Evolutionary conservation across 768 basidiomycete genomes (phyloP).

Genomic region (Rubroboletus pulcherrimus): DNA sequence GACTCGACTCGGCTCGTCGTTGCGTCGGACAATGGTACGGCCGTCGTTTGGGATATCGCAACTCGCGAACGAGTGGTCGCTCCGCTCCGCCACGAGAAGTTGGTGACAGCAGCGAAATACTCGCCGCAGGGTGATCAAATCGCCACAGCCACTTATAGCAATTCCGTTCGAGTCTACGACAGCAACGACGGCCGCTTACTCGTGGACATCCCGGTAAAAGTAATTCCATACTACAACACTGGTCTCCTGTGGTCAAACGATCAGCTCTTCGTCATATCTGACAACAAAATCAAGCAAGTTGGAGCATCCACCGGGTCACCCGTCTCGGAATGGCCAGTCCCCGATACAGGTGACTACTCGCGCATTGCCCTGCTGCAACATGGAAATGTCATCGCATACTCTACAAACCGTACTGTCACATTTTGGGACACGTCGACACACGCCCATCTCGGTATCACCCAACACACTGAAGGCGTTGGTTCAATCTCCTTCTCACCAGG

Average conservation of each 20-base stretch:
- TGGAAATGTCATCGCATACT: not conserved
- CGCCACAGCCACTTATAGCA: not conserved
- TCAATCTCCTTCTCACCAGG: too few relatives aligned
- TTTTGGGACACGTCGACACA: not conserved
- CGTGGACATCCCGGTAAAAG: not conserved
- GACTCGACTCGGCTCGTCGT: too few relatives aligned
- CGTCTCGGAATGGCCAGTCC: not conserved
- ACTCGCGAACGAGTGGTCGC: too few relatives aligned
- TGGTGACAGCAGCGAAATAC: not conserved
- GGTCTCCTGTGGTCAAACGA: slow-evolving; percentile 1
- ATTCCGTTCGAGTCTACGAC: not conserved
- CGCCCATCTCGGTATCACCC: not conserved
- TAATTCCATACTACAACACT: not conserved
- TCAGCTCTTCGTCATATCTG: not conserved
- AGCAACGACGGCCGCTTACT: not conserved
- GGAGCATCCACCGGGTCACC: not conserved
- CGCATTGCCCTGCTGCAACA: not conserved
- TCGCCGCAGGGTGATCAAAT: not conserved
- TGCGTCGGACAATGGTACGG: too few relatives aligned
- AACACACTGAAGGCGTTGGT: not conserved
- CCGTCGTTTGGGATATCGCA: too few relatives aligned
- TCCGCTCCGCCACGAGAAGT: too few relatives aligned
- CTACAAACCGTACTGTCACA: not conserved
- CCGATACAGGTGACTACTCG: not conserved
- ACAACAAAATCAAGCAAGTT: not conserved